phyloP scores from a whole-genome alignment of 2,329 filamentous ascomycete genomes.

The Rhinocladiella similis region DNA sequence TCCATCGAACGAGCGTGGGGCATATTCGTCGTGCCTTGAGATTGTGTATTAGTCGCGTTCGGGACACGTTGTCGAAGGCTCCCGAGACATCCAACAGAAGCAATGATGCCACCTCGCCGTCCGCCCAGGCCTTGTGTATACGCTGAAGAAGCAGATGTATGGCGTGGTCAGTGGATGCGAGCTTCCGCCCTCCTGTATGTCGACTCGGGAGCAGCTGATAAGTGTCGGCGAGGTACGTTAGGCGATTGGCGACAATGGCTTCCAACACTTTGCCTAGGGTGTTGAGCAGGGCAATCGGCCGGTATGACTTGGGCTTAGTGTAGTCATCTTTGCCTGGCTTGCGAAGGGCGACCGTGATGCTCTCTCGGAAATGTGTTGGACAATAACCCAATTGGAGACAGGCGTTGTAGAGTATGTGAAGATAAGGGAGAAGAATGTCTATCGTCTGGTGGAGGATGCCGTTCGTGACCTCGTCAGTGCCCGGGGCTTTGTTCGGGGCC shows the following conservation, averaged over 20 bases:
- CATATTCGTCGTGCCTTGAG: slow-evolving; percentile 20
- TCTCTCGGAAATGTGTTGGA: slow-evolving; percentile 23
- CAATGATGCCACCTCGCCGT: slow-evolving; percentile 12
- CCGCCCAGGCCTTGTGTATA: slow-evolving; percentile 11
- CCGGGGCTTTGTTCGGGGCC: slow-evolving; percentile 30
- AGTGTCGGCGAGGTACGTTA: slow-evolving; percentile 18
- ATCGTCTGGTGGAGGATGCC: slow-evolving; percentile 12
- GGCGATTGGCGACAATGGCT: slow-evolving; percentile 15
- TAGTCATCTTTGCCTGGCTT: slow-evolving; percentile 29
- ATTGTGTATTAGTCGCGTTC: slow-evolving; percentile 23
- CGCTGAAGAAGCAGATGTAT: slow-evolving; percentile 15
- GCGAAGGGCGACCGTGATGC: slow-evolving; percentile 23
- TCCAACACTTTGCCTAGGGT: slow-evolving; percentile 22
- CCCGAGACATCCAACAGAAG: slow-evolving; percentile 23
- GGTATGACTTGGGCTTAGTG: slow-evolving; percentile 20
- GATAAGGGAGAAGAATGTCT: slow-evolving; percentile 4
- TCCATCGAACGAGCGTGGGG: slow-evolving; percentile 26
- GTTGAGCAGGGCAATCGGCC: slow-evolving; percentile 27
- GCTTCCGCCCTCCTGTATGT: slow-evolving; percentile 13
- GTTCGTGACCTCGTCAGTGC: slow-evolving; percentile 27
- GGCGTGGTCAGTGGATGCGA: slow-evolving; percentile 16
- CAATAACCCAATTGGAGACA: slow-evolving; percentile 22
- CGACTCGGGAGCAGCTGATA: slow-evolving; percentile 17
- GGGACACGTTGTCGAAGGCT: slow-evolving; percentile 26
- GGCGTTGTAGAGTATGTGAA: slow-evolving; percentile 9